Percentiles rank a stretch among this genome's conserved stretches.
phyloP scores from a whole-genome alignment of 2,329 filamentous ascomycete species.

The Aureobasidium melanogenum region DNA sequence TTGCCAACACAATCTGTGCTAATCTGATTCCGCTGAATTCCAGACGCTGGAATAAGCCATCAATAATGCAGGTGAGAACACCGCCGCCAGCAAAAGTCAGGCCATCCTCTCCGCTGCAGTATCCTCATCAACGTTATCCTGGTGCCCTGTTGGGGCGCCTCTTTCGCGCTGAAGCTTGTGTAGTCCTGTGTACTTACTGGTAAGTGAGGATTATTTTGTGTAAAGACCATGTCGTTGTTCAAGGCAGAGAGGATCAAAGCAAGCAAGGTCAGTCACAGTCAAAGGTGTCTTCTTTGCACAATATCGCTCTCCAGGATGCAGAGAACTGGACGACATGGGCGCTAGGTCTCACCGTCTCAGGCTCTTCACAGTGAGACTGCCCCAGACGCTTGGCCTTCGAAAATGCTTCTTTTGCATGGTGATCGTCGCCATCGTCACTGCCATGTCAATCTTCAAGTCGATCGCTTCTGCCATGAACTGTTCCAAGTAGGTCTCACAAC shows the following conservation, averaged over 20 bases:
- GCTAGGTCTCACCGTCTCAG: not conserved
- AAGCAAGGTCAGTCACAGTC: not conserved
- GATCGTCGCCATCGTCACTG: not conserved
- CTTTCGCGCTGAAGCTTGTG: not conserved
- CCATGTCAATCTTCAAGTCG: not conserved
- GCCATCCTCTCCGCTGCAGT: not conserved
- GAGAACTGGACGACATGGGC: not conserved
- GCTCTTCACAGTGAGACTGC: not conserved
- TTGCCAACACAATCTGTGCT: not conserved
- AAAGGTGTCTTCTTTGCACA: too few relatives aligned
- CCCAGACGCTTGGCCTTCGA: not conserved
- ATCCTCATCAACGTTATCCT: not conserved
- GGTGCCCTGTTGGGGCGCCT: not conserved
- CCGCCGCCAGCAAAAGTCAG: not conserved
- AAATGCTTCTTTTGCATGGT: constrained; percentile 1
- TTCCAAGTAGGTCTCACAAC: not conserved
- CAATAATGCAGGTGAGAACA: not conserved
- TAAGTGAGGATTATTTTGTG: not conserved
- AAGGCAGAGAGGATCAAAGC: not conserved
- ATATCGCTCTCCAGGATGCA: not conserved
- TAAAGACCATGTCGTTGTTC: not conserved
- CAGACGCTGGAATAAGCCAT: not conserved
- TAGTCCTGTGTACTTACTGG: not conserved
- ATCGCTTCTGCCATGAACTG: not conserved
- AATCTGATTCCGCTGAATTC: not conserved